Evolutionary conservation across 768 basidiomycete genomes (phyloP), one percentile per base, ranked within the genome.

Genomic region (Lactarius psammicola): DNA sequence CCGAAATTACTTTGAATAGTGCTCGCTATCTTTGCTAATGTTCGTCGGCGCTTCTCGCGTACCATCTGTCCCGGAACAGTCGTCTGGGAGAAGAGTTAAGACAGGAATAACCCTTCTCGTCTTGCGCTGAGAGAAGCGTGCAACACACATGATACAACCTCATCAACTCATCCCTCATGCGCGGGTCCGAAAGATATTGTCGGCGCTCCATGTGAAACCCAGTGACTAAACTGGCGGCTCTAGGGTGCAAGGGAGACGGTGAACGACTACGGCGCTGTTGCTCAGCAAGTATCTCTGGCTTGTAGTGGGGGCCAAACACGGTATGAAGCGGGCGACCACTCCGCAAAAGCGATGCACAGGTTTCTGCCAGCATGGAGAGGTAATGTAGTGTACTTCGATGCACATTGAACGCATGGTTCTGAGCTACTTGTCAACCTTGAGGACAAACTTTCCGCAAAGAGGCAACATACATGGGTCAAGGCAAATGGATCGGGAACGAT

Each of bases 1-100:
- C 80, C 80, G 67, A 74, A 83, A 36, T 59, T 55, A 6, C 2
- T 46, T 26, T 23, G 58, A 49, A 70, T 68, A 17, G 64, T 36
- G n/a, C 26, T n/a, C 2, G 49, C 15, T 36, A 70, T 58, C 42
- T 59, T 61, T n/a, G 34, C n/a, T 20, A 65, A 18, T 11, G 69
- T 68, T 46, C 36, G 63, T 28, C 13, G 63, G 60, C 67, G 65
- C 51, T 17, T 38, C 23, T 60, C 61, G 33, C 42, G 65, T n/a
- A 68, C 8, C 44, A 3, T 40, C 23, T 30, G 60, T 26, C 40
- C 42, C n/a, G 58, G 42, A 1, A 40, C 33, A 33, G 11, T 57
- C 18, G 44, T 62, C 60, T 66, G 5, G 26, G 44, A 42, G 23
- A 33, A 20, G 23, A 23, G 30, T 62, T 34, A 57, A 30, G 13